Evolutionary conservation across 257 asterid species (phyloP).

Genomic region (Buddleja alternifolia): DNA sequence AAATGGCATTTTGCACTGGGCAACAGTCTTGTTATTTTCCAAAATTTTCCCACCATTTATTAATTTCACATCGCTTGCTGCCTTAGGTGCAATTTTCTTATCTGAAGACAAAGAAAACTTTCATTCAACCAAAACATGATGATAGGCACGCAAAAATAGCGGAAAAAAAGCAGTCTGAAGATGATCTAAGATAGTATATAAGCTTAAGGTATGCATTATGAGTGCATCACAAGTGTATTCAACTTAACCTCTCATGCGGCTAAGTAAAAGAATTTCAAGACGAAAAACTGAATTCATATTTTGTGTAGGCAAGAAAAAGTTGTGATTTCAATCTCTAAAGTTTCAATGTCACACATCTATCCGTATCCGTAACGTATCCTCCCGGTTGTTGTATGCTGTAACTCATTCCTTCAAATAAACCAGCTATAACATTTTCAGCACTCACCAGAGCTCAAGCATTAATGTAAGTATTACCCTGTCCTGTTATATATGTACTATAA

Average conservation of each 20-base stretch:
- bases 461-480: background rate
- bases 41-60: conserved; percentile 80
- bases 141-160: conserved; percentile 2
- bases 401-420: background rate
- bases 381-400: too few relatives aligned
- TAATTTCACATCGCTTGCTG: conserved; percentile 78
- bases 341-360: background rate
- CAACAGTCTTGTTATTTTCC: conserved; percentile 85
- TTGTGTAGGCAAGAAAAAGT: background rate
- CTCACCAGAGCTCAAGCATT: background rate
- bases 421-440: background rate
- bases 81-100: conserved; percentile 77
- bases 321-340: background rate
- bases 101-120: conserved; percentile 43
- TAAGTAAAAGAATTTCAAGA: background rate
- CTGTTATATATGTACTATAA: background rate
- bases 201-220: conserved; percentile 3
- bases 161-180: background rate
- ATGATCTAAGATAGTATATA: background rate
- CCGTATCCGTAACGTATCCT: too few relatives aligned
- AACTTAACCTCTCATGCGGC: background rate
- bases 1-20: conserved; percentile 77
- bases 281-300: background rate
- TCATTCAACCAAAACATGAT: conserved; percentile 26
- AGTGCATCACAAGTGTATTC: background rate